Conservation (phyloP, 176 grass and related monocot genomes). For the Melocanna baccifera region DNA sequence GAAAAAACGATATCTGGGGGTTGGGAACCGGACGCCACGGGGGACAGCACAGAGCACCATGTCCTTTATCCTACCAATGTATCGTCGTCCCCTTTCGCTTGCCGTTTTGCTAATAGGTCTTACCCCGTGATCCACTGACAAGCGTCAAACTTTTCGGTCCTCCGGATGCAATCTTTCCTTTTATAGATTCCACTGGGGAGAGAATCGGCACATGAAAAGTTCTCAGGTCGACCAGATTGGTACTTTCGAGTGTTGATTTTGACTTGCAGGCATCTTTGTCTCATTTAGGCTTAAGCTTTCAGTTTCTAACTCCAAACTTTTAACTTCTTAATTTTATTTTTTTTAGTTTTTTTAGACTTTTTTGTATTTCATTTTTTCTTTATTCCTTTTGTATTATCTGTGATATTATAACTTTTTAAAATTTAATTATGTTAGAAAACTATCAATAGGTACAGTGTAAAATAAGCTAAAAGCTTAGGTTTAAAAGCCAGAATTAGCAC, state of each 20-base stretch:
- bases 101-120: constrained; percentile 6
- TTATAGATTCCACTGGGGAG: not conserved
- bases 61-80: not conserved
- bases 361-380: no score
- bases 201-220: not conserved
- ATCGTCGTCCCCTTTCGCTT: not conserved
- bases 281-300: no score
- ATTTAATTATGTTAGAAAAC: no score
- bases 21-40: constrained; percentile 25
- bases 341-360: no score
- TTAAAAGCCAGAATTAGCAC: no score
- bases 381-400: no score
- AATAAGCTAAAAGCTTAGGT: no score
- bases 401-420: no score
- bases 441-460: no score
- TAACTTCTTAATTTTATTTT: no score
- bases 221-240: not conserved
- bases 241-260: not conserved
- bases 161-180: not conserved
- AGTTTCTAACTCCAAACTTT: no score
- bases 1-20: not conserved
- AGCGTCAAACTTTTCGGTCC: constrained; percentile 18
- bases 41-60: constrained; percentile 27
- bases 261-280: not conserved
- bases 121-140: constrained; percentile 26